Conservation (phyloP, 1,284 basidiomycete species). For the Tilletia horrida region DNA sequence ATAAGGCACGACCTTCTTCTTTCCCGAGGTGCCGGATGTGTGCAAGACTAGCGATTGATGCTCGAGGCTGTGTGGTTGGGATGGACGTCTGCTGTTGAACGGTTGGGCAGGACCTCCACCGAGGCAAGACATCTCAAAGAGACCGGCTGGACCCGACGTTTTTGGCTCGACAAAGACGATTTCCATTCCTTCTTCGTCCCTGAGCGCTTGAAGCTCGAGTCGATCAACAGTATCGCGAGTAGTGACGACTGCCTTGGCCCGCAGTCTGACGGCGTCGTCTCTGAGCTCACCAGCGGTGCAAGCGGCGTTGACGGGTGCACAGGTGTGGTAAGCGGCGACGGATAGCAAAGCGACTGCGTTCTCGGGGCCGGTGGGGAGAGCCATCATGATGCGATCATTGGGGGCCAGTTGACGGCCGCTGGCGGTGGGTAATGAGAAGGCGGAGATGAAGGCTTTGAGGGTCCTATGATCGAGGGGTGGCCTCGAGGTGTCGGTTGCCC, state of each 20-base stretch:
- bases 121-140: constrained; percentile 49
- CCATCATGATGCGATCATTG: constrained; percentile 55
- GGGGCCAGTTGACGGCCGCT: constrained; percentile 34
- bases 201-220: constrained; percentile 40
- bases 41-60: constrained; percentile 53
- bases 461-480: constrained; percentile 50
- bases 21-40: constrained; percentile 54
- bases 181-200: constrained; percentile 49
- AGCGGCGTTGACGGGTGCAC: constrained; percentile 52
- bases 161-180: constrained; percentile 51
- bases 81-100: constrained; percentile 36
- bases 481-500: constrained; percentile 49
- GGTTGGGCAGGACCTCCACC: constrained; percentile 28
- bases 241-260: constrained; percentile 51
- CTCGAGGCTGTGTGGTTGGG: constrained; percentile 42
- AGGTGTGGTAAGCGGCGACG: constrained; percentile 52
- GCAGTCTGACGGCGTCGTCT: constrained; percentile 52
- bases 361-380: constrained; percentile 52
- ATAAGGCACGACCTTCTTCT: constrained; percentile 55
- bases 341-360: constrained; percentile 50
- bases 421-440: constrained; percentile 43
- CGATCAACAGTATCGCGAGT: constrained; percentile 50
- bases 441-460: constrained; percentile 46
- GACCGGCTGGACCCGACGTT: constrained; percentile 44
- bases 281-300: constrained; percentile 53